phyloP scores from a whole-genome alignment of 441 rosid species.

The Gossypium schwendimanii region DNA sequence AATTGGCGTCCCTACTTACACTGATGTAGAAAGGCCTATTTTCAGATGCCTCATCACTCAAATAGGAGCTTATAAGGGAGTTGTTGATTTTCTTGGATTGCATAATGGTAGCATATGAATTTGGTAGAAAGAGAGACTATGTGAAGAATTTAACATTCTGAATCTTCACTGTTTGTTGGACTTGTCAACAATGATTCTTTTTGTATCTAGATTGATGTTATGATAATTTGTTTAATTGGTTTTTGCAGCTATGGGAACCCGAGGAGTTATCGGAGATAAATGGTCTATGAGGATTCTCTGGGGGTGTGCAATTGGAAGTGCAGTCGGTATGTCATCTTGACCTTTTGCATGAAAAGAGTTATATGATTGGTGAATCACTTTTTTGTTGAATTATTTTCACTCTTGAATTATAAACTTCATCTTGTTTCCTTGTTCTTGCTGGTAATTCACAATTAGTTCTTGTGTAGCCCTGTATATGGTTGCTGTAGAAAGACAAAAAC shows the following conservation, averaged over 20 bases:
- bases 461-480: conserved; percentile 75
- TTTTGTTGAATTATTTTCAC: background rate
- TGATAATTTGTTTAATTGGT: background rate
- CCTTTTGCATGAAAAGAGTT: conserved; percentile 3
- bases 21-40: background rate
- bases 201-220: conserved; percentile 6
- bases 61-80: background rate
- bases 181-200: background rate
- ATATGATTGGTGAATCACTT: background rate
- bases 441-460: background rate
- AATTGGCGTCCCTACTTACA: background rate
- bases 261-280: conserved; percentile 72
- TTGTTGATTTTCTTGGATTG: background rate
- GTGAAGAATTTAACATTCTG: conserved; percentile 4
- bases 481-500: conserved; percentile 67
- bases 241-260: conserved; percentile 46
- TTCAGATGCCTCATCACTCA: background rate
- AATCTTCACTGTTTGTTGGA: conserved; percentile 1
- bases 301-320: conserved; percentile 84
- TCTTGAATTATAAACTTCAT: background rate
- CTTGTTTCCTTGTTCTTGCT: background rate
- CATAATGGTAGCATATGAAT: background rate
- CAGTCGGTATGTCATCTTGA: conserved; percentile 34
- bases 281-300: conserved; percentile 90
- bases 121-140: background rate